phyloP scores from a whole-genome alignment of 1,284 basidiomycete species.

The Moniliophthora roreri region DNA sequence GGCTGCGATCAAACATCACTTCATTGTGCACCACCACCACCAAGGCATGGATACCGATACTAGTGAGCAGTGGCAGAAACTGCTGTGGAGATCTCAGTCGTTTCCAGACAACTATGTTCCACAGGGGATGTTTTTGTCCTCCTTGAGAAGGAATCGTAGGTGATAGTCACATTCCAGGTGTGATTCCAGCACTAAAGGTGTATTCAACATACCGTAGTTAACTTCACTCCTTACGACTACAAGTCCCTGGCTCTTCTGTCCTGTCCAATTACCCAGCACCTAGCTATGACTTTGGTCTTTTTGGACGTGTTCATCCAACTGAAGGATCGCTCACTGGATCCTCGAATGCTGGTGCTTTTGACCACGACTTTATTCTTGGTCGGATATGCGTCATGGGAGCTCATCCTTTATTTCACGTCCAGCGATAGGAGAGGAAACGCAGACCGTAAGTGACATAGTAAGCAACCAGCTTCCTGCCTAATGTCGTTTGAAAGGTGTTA shows the following conservation, averaged over 20 bases:
- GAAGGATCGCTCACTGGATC: constrained; percentile 61
- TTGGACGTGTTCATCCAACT: constrained; percentile 78
- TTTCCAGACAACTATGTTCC: constrained; percentile 89
- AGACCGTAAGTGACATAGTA: constrained; percentile 30
- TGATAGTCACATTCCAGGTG: constrained; percentile 16
- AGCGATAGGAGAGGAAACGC: constrained; percentile 20
- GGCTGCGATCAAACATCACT: background rate
- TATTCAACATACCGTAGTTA: constrained; percentile 46
- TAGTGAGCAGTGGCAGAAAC: constrained; percentile 66
- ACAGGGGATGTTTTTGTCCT: constrained; percentile 74
- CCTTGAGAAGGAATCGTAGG: constrained; percentile 78
- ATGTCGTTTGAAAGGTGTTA: constrained; percentile 51
- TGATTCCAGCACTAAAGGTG: constrained; percentile 14
- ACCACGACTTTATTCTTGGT: constrained; percentile 59
- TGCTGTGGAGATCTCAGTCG: constrained; percentile 81
- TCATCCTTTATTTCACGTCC: constrained; percentile 41
- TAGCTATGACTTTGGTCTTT: constrained; percentile 81
- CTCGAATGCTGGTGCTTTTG: constrained; percentile 68
- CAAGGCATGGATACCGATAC: background rate
- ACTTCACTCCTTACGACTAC: constrained; percentile 76
- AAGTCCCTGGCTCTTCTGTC: constrained; percentile 71
- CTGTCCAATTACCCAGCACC: constrained; percentile 83
- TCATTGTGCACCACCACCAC: background rate
- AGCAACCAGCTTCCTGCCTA: background rate
- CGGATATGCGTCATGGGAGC: constrained; percentile 65